Percentiles rank a stretch among this genome's conserved stretches.
phyloP scores from a whole-genome alignment of 2,329 filamentous ascomycete species.

The Cladosporium sp. region DNA sequence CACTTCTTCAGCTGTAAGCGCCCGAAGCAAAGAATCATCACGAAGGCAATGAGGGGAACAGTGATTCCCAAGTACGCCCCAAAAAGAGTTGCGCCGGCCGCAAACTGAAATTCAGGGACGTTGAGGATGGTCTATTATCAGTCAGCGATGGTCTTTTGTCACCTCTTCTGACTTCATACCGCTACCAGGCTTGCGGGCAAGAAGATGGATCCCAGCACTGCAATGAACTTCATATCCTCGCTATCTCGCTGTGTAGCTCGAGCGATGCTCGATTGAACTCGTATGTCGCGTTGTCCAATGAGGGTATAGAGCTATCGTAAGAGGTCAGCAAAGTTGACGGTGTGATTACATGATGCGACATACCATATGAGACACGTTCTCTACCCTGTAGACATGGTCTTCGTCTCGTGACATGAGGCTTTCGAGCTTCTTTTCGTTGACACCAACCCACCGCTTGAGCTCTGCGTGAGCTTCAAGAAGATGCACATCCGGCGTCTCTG shows the following conservation, averaged over 20 bases:
- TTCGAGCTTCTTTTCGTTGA: constrained; percentile 15
- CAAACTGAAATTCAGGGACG: constrained; percentile 18
- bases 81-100: constrained; percentile 16
- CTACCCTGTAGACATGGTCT: constrained; percentile 16
- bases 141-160: not conserved
- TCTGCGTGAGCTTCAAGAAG: constrained; percentile 12
- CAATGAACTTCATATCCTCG: constrained; percentile 22
- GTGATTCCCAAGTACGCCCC: constrained; percentile 19
- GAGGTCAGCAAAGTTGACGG: not conserved
- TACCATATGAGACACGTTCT: constrained; percentile 15
- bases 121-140: constrained; percentile 17
- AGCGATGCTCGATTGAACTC: constrained; percentile 18
- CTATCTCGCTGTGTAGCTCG: constrained; percentile 18
- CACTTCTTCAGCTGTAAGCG: not conserved
- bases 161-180: constrained; percentile 1
- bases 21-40: constrained; percentile 15
- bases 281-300: constrained; percentile 18
- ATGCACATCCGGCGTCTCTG: not conserved
- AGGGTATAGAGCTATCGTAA: constrained; percentile 15
- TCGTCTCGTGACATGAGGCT: constrained; percentile 18
- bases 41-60: constrained; percentile 16
- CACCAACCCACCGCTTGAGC: constrained; percentile 13
- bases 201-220: constrained; percentile 21
- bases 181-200: constrained; percentile 19
- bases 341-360: not conserved